Percentiles rank a stretch among this genome's conserved stretches.
Conservation (phyloP, 2,329 filamentous ascomycete genomes). For the Rutstroemia sp. region DNA sequence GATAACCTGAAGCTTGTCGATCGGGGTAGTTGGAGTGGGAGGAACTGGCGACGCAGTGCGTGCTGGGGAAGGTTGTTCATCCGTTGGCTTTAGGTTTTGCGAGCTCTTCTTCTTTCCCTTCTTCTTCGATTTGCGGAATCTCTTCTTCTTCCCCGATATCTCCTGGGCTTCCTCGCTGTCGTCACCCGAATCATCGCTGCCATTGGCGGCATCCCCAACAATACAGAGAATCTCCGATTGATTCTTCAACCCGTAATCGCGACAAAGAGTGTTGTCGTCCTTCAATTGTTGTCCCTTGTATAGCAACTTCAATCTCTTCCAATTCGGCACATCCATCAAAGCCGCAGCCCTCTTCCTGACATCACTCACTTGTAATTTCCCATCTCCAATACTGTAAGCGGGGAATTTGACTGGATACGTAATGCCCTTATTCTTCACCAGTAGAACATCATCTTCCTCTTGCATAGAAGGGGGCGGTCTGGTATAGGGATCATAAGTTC, state of each 20-base stretch:
- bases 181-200: conserved; percentile 37
- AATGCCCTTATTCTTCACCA: conserved; percentile 60
- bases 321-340: conserved; percentile 55
- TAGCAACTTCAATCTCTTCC: conserved; percentile 55
- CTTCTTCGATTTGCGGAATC: conserved; percentile 35
- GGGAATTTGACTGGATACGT: conserved; percentile 67
- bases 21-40: conserved; percentile 35
- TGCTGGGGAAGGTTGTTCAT: conserved; percentile 26
- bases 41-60: conserved; percentile 22
- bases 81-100: conserved; percentile 20
- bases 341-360: conserved; percentile 60
- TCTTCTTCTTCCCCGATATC: conserved; percentile 27
- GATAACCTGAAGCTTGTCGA: conserved; percentile 62
- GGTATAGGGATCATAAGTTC: conserved; percentile 37
- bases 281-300: conserved; percentile 69
- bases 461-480: conserved; percentile 33
- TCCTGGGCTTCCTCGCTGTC: conserved; percentile 34
- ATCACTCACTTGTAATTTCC: conserved; percentile 59
- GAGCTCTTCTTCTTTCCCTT: conserved; percentile 30
- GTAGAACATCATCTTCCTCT: conserved; percentile 60
- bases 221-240: conserved; percentile 54
- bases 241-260: conserved; percentile 55
- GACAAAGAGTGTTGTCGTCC: conserved; percentile 49
- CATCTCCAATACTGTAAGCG: conserved; percentile 67
- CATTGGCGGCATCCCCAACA: conserved; percentile 43